A percentile compares a stretch with the other conserved stretches of the same genome.
Evolutionary conservation across 306 rosid genomes (phyloP).

Genomic region (Acacia crassicarpa): DNA sequence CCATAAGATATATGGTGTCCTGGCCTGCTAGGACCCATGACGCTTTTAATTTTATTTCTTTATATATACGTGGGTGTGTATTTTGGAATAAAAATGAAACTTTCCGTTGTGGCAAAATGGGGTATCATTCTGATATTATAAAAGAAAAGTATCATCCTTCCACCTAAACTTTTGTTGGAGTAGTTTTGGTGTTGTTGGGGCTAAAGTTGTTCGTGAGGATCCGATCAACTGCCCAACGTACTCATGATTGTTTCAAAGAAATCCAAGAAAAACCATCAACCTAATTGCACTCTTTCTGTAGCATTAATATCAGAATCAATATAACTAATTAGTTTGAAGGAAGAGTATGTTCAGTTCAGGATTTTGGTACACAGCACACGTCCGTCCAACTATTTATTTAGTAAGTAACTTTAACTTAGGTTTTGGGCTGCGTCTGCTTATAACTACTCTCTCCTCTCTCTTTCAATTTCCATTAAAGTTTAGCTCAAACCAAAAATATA

Average conservation of each 20-base stretch:
- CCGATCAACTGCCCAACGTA: not conserved
- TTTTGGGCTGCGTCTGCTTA: too few relatives aligned
- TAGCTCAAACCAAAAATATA: not conserved
- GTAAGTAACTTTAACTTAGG: not conserved
- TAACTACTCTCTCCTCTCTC: too few relatives aligned
- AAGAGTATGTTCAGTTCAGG: not conserved
- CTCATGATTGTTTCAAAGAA: not conserved
- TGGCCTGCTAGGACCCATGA: not conserved
- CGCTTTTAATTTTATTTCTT: not conserved
- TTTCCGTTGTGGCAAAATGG: not conserved
- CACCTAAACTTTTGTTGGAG: not conserved
- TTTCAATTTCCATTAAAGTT: not conserved
- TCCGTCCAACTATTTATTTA: not conserved
- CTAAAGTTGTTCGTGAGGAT: not conserved
- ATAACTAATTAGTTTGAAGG: not conserved
- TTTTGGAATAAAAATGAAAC: not conserved
- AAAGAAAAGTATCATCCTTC: not conserved
- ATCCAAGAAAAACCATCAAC: not conserved
- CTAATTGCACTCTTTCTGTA: not conserved
- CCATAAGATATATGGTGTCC: too few relatives aligned
- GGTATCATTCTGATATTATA: not conserved
- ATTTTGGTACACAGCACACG: not conserved
- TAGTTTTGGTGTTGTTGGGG: not conserved
- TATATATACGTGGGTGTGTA: not conserved
- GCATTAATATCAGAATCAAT: not conserved